Conservation (phyloP, 305 asterid genomes). For the Rubia peregrina region DNA sequence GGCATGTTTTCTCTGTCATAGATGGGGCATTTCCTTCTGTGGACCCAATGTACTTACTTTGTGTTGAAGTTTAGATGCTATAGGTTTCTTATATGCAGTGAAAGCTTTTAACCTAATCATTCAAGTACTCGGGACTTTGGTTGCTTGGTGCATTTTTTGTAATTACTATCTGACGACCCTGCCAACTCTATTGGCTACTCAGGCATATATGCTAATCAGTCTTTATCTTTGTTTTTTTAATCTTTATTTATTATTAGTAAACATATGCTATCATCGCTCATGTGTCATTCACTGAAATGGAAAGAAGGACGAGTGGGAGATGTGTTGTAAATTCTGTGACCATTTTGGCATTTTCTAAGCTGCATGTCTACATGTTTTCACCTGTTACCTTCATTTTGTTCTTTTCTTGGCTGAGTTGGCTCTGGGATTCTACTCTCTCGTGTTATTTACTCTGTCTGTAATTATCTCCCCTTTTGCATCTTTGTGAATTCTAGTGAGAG, state of each 20-base stretch:
- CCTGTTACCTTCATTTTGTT: background rate
- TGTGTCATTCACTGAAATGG: background rate
- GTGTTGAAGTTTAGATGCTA: background rate
- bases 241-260: background rate
- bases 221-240: background rate
- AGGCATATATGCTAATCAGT: background rate
- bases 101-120: background rate
- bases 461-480: background rate
- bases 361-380: background rate
- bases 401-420: background rate
- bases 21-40: background rate
- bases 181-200: background rate
- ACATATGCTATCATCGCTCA: background rate
- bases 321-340: background rate
- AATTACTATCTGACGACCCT: background rate
- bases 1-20: background rate
- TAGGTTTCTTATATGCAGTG: background rate
- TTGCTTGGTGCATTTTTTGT: background rate
- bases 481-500: background rate
- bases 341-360: background rate
- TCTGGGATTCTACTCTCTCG: background rate
- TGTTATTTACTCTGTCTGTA: background rate
- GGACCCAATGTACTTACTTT: background rate
- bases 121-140: background rate
- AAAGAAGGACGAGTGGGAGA: background rate